phyloP scores from a whole-genome alignment of 2,329 filamentous ascomycete species.

The Trichoderma breve region DNA sequence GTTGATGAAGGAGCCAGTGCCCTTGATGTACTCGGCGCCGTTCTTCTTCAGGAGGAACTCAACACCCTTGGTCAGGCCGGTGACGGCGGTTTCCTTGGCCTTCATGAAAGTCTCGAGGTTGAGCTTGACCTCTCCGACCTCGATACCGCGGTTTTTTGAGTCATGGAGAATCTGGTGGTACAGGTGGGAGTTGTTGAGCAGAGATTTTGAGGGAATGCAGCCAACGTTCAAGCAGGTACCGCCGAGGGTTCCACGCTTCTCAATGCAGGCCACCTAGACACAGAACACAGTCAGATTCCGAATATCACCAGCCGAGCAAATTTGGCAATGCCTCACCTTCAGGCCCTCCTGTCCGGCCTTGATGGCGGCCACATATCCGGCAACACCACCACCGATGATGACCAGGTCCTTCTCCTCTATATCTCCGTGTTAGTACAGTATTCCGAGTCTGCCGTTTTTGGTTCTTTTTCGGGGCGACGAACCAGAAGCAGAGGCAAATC shows the following conservation, averaged over 20 bases:
- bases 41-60: constrained; percentile 99
- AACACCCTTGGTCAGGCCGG: constrained; percentile 89
- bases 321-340: constrained; percentile 61
- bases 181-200: constrained; percentile 98
- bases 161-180: constrained; percentile 98
- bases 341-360: constrained; percentile 97
- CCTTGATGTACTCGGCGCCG: constrained; percentile 96
- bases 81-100: constrained; percentile 91
- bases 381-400: constrained; percentile 96
- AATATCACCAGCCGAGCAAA: background rate
- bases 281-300: background rate
- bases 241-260: constrained; percentile 92
- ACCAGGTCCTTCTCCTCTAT: constrained; percentile 95
- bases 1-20: constrained; percentile 79
- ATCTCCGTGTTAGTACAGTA: constrained; percentile 32
- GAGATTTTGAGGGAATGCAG: constrained; percentile 98
- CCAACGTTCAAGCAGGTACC: constrained; percentile 98
- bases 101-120: constrained; percentile 97
- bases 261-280: constrained; percentile 85
- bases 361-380: constrained; percentile 97
- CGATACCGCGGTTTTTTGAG: constrained; percentile 94
- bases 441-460: background rate
- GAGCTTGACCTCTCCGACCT: constrained; percentile 94
- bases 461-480: constrained; percentile 29
- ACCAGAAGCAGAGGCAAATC: constrained; percentile 59